A percentile compares a stretch with the other conserved stretches of the same genome.
Conservation (phyloP, 179 eudicot species). For the Spinacia oleracea region DNA sequence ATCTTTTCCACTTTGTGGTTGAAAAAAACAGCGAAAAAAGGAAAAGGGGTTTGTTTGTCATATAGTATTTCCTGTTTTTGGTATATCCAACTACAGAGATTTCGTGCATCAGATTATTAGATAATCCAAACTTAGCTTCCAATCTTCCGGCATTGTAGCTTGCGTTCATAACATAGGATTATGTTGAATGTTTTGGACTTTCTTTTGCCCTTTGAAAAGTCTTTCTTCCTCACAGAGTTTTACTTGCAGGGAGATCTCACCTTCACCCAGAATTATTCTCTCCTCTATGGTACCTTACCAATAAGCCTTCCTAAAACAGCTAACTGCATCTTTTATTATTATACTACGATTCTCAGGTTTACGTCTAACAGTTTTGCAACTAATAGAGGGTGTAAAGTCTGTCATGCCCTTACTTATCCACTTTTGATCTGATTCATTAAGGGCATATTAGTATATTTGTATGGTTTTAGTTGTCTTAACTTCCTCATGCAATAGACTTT, state of each 20-base stretch:
- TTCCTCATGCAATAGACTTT: background rate
- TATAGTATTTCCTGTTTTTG: background rate
- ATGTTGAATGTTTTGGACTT: constrained; percentile 14
- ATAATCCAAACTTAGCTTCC: constrained; percentile 22
- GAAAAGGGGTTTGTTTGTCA: constrained; percentile 6
- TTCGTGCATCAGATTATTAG: constrained; percentile 7
- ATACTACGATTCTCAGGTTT: no score
- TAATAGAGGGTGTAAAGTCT: background rate
- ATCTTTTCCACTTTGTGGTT: no score
- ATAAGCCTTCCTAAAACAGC: background rate
- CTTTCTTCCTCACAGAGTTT: constrained; percentile 18
- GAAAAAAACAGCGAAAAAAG: background rate
- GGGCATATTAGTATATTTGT: background rate
- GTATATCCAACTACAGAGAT: constrained; percentile 12
- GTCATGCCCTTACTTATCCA: background rate
- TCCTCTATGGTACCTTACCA: background rate
- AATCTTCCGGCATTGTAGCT: constrained; percentile 17
- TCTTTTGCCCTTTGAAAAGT: constrained; percentile 13
- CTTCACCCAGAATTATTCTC: constrained; percentile 17
- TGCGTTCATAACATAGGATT: constrained; percentile 16
- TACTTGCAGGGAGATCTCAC: constrained; percentile 21
- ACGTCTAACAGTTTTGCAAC: background rate
- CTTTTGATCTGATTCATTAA: background rate
- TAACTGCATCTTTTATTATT: background rate
- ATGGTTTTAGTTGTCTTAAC: background rate